Evolutionary conservation across 2,329 filamentous ascomycete species (phyloP), one percentile per base, ranked within the genome.

Genomic region (Aspergillus fijiensis): DNA sequence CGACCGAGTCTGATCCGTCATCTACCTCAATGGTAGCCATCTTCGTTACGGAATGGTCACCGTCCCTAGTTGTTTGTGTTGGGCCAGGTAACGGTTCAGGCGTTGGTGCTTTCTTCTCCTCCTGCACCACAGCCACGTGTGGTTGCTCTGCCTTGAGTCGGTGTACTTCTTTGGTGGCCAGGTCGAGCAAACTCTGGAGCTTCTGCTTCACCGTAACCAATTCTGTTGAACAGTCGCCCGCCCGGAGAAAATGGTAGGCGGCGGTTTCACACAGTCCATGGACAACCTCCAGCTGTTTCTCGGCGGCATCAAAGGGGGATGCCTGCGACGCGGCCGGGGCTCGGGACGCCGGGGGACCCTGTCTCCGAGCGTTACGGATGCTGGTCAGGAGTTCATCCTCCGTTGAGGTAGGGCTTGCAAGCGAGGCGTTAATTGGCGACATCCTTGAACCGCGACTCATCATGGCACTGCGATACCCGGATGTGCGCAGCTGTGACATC

Each of bases 171-270:
- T 81, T 81, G 48, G 80, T 80, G 16, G 88, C 86, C 56, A 85
- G 77, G 33, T 84, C 83, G 54, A 87, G 80, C 1, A 92, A 86
- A 58, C 88, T 83, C 9, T 77, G 77, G 49, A 96, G 84, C 16
- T 86, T 85, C 59, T 82, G 80, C 69, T 87, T 85, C 56, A 93
- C 89, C 51, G 86, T 88, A 27, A 82, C 80, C 45, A 96, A 83
- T 74, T 96, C 91, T 19, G 86, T 84, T n/a, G 81, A 84, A 75
- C 93, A 96, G 69, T 95, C 89, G 11, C 92, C 93, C 56, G 92
- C 89, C 25, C 93, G 87, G n/a, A 97, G 81, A 62, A 95, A 92
- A 70, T 96, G 91, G 71, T 96, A 92, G 0, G 93, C 93, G 2
- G 90, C 93, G 57, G 88, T 87, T 77, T 97, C 93, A 72, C 91